A percentile compares a stretch with the other conserved stretches of the same genome.
Conservation (phyloP, 192 early-diverging fungal genomes). For the Coemansia sp. region DNA sequence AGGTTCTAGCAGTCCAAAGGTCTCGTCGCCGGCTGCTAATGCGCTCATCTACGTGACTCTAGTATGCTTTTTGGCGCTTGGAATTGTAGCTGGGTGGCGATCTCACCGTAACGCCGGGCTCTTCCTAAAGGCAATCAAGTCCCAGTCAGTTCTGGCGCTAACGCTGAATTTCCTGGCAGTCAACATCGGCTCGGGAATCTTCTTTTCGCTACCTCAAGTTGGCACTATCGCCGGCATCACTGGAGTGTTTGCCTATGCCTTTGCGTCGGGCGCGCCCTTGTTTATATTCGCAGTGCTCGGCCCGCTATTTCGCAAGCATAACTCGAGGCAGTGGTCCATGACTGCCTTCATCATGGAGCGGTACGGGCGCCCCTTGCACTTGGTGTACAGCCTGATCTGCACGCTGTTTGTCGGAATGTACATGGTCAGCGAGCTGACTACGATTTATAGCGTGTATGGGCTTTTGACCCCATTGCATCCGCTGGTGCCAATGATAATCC, state of each 20-base stretch:
- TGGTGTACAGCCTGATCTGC: constrained; percentile 61
- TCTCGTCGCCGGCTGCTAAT: constrained; percentile 54
- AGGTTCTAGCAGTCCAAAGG: constrained; percentile 30
- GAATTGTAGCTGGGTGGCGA: constrained; percentile 58
- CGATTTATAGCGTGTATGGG: constrained; percentile 62
- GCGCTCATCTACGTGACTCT: constrained; percentile 62
- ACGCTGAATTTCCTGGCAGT: constrained; percentile 59
- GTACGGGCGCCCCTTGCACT: constrained; percentile 63
- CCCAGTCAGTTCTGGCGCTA: constrained; percentile 57
- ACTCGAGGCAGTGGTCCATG: constrained; percentile 66
- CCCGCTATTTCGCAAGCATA: constrained; percentile 61
- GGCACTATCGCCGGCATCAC: constrained; percentile 67
- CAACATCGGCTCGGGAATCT: constrained; percentile 64
- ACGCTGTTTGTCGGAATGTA: constrained; percentile 67
- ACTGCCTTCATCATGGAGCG: constrained; percentile 67
- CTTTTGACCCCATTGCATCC: constrained; percentile 61
- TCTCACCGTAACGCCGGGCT: constrained; percentile 53
- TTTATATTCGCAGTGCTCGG: constrained; percentile 64
- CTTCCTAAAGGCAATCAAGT: constrained; percentile 60
- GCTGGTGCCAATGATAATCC: constrained; percentile 60
- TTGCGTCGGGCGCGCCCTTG: constrained; percentile 65
- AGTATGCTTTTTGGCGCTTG: constrained; percentile 57
- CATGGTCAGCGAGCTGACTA: constrained; percentile 69
- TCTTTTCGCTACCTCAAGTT: constrained; percentile 68
- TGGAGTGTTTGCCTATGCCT: constrained; percentile 67